Evolutionary conservation across 768 basidiomycete species (phyloP).

Genomic region (Leccinum uliginosum): DNA sequence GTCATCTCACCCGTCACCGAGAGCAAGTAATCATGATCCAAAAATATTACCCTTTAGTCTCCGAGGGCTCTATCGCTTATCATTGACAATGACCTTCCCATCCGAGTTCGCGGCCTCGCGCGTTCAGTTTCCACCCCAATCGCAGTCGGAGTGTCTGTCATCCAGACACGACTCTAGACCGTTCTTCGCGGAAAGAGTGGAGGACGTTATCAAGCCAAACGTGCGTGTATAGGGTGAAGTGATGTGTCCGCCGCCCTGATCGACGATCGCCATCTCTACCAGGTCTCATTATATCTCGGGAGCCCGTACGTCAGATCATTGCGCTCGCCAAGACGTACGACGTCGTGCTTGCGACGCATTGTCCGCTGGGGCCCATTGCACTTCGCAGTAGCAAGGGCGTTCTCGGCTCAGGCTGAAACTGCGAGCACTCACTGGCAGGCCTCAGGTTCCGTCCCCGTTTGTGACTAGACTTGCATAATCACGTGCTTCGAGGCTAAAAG

Average conservation of each 20-base stretch:
- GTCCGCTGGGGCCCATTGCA: constrained; percentile 67
- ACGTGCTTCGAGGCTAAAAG: constrained; percentile 42
- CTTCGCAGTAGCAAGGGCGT: constrained; percentile 48
- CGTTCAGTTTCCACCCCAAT: constrained; percentile 55
- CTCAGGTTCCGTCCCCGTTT: not conserved
- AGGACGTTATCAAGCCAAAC: constrained; percentile 69
- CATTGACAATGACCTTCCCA: constrained; percentile 37
- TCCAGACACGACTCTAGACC: constrained; percentile 60
- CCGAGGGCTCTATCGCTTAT: not conserved
- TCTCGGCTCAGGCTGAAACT: constrained; percentile 51
- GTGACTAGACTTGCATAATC: not conserved
- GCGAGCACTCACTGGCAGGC: constrained; percentile 35
- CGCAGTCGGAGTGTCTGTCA: constrained; percentile 60
- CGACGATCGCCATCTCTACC: constrained; percentile 15
- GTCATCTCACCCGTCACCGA: constrained; percentile 43
- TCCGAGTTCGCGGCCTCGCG: constrained; percentile 57
- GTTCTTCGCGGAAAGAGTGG: constrained; percentile 57
- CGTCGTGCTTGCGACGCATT: constrained; percentile 68
- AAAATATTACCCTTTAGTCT: not conserved
- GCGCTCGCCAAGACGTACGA: constrained; percentile 64
- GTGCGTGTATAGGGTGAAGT: constrained; percentile 30
- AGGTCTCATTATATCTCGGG: constrained; percentile 55
- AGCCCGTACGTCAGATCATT: constrained; percentile 50
- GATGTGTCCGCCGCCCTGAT: not conserved
- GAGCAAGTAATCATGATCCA: constrained; percentile 28